Conservation (phyloP, 768 basidiomycete genomes). For the Calocybe gangraenosa region DNA sequence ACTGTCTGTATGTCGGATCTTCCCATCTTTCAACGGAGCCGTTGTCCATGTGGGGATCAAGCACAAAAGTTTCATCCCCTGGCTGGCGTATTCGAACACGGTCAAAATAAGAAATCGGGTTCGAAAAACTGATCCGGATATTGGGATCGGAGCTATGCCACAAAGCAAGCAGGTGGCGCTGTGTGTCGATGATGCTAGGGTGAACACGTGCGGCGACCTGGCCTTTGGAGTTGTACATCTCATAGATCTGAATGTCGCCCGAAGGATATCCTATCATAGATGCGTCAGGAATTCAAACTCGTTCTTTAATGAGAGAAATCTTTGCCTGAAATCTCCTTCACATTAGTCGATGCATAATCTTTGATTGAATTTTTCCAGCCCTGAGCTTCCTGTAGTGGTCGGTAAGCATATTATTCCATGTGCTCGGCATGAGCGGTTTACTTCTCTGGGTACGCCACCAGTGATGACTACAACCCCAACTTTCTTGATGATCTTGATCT, state of each 20-base stretch:
- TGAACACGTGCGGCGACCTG: constrained; percentile 72
- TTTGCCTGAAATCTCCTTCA: background rate
- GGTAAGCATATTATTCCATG: background rate
- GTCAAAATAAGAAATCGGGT: constrained; percentile 75
- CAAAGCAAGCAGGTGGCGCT: constrained; percentile 51
- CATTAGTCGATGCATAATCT: constrained; percentile 50
- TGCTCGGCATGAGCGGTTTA: constrained; percentile 18
- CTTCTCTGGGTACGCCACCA: constrained; percentile 52
- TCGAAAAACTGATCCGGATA: constrained; percentile 37
- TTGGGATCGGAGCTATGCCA: constrained; percentile 49
- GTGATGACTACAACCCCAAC: constrained; percentile 55
- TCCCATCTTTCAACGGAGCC: constrained; percentile 57
- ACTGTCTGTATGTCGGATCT: constrained; percentile 36
- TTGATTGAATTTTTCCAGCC: constrained; percentile 52
- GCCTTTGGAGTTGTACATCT: constrained; percentile 63
- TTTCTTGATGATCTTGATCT: constrained; percentile 40
- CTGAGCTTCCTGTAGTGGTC: constrained; percentile 44
- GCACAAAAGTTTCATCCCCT: constrained; percentile 62
- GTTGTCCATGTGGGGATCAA: constrained; percentile 59
- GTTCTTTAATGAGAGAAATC: background rate
- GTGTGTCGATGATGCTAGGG: constrained; percentile 51
- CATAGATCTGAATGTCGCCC: constrained; percentile 67
- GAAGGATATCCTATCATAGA: constrained; percentile 52
- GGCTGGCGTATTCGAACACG: constrained; percentile 69
- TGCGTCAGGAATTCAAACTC: background rate